Evolutionary conservation across 2,329 filamentous ascomycete species (phyloP).

Genomic region (Xylariaceae sp.): DNA sequence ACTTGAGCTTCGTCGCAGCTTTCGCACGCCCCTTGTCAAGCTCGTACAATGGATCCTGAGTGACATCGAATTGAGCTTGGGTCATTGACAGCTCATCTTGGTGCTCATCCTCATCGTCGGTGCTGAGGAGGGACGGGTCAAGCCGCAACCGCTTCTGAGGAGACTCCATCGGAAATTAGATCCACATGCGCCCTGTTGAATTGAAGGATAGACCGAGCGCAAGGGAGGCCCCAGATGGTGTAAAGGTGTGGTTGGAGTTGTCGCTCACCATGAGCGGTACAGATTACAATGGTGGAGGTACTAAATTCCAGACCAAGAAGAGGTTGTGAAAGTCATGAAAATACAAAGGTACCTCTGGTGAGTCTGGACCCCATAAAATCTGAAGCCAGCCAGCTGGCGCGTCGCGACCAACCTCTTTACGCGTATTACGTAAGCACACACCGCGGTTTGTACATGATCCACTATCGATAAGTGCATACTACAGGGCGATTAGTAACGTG

Average conservation of each 20-base stretch:
- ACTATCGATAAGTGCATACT: background rate
- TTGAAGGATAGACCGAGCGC: background rate
- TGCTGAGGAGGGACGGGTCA: conserved; percentile 37
- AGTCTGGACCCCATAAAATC: no score
- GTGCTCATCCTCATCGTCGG: conserved; percentile 39
- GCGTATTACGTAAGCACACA: background rate
- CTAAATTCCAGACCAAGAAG: no score
- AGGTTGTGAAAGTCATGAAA: no score
- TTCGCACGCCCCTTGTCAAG: conserved; percentile 58
- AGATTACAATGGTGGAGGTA: no score
- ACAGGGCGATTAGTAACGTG: background rate
- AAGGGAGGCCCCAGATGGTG: background rate
- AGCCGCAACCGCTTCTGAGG: conserved; percentile 56
- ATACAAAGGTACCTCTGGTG: no score
- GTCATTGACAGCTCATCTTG: conserved; percentile 45
- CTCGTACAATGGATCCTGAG: conserved; percentile 50
- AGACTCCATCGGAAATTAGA: conserved; percentile 47
- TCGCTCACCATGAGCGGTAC: no score
- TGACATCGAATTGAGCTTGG: conserved; percentile 43
- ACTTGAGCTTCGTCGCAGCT: conserved; percentile 69
- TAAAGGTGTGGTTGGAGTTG: no score
- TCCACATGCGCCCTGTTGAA: conserved; percentile 3
- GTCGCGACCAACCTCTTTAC: background rate
- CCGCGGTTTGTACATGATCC: background rate
- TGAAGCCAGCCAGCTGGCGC: background rate